Percentiles rank a stretch among this genome's conserved stretches.
These are phyloP conservation scores for Rubroshorea leprosula DNA, from an alignment of 345 rosid genomes.

Conservation along the genomic window DNA sequence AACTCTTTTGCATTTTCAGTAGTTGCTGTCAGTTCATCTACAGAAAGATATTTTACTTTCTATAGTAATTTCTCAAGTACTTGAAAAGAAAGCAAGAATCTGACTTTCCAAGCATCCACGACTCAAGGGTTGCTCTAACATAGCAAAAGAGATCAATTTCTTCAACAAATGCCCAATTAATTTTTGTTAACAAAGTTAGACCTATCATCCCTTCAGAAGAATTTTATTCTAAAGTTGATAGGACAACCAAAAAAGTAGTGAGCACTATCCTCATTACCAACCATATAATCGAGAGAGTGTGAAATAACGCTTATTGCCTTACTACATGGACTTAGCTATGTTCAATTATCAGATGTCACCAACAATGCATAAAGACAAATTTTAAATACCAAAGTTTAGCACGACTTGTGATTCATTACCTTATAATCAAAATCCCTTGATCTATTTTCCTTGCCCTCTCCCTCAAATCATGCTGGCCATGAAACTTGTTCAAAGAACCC, in stretches of 20 bases:
- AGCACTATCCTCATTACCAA: no score
- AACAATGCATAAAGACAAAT: no score
- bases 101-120: background rate
- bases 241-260: no score
- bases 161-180: no score
- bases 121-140: no score
- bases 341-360: no score
- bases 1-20: background rate
- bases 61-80: background rate
- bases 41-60: background rate
- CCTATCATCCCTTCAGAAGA: no score
- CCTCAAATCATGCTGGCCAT: slow-evolving; percentile 92
- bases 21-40: background rate
- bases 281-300: no score
- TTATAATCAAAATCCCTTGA: slow-evolving; percentile 88
- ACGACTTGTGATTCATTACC: slow-evolving; percentile 30
- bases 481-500: slow-evolving; percentile 94
- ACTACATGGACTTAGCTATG: background rate
- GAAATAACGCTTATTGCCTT: no score
- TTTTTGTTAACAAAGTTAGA: no score
- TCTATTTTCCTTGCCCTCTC: slow-evolving; percentile 90
- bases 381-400: background rate
- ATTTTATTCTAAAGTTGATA: no score
- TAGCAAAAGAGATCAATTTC: no score
- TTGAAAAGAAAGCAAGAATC: background rate